A percentile compares a stretch with the other conserved stretches of the same genome.
Evolutionary conservation across 495 filamentous ascomycete species (phyloP).

Genomic region (Xanthoparmelia taractica): DNA sequence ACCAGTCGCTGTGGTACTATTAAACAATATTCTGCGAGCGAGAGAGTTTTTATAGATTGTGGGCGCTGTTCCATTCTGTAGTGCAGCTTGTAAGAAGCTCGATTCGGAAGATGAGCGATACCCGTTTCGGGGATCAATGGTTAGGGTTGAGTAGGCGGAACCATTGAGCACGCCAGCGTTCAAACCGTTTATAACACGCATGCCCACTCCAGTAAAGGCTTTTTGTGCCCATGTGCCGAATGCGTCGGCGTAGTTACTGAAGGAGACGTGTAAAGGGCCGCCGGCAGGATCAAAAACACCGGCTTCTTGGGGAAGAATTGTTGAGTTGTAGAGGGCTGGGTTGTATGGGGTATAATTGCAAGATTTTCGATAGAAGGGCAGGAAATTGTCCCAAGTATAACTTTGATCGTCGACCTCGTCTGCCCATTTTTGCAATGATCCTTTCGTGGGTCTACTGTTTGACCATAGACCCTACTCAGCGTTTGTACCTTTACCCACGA

Average conservation of each 20-base stretch:
- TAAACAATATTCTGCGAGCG: conserved; percentile 40
- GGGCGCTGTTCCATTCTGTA: conserved; percentile 22
- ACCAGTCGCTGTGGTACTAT: conserved; percentile 39
- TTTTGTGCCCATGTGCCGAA: conserved; percentile 33
- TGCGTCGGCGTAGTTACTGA: conserved; percentile 31
- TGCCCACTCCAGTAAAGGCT: conserved; percentile 28
- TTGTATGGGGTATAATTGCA: conserved; percentile 31
- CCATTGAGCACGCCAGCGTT: conserved; percentile 31
- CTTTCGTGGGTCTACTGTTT: conserved; percentile 33
- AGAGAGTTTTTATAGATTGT: conserved; percentile 37
- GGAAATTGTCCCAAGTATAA: conserved; percentile 37
- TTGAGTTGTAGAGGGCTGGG: conserved; percentile 16
- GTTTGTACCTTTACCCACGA: too few species aligned
- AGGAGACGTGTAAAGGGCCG: conserved; percentile 35
- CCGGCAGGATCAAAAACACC: conserved; percentile 26
- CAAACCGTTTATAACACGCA: conserved; percentile 27
- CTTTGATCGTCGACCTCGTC: conserved; percentile 40
- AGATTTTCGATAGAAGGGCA: conserved; percentile 38
- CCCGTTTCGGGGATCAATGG: conserved; percentile 32
- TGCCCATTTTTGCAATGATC: conserved; percentile 40
- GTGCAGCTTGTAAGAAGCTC: conserved; percentile 33
- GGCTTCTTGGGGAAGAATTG: conserved; percentile 30
- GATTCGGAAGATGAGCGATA: conserved; percentile 37
- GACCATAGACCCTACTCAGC: not conserved
- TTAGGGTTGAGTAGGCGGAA: conserved; percentile 26